Evolutionary conservation across 306 rosid genomes (phyloP).

Genomic region (Pyrus bretschneideri): DNA sequence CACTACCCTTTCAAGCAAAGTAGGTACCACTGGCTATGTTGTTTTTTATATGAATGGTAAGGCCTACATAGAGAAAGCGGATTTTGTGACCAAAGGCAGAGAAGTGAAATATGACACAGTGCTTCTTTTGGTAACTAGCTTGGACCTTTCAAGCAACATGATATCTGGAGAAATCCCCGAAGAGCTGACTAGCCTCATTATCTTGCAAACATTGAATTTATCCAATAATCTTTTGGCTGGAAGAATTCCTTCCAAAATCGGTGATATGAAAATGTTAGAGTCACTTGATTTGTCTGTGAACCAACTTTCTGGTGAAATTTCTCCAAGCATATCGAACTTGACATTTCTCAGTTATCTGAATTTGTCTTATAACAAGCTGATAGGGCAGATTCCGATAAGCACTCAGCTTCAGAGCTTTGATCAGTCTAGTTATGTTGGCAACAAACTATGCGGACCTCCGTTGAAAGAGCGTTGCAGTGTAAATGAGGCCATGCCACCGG

Average conservation of each 20-base stretch:
- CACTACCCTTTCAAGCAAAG: not conserved
- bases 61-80: not conserved
- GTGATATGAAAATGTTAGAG: not conserved
- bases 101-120: not conserved
- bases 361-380: slow-evolving; percentile 10
- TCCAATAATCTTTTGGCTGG: not conserved
- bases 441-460: slow-evolving; percentile 3
- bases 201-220: not conserved
- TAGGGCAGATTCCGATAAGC: not conserved
- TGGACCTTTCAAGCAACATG: not conserved
- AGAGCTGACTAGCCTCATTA: not conserved
- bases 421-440: not conserved
- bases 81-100: not conserved
- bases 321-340: not conserved
- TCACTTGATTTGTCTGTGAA: not conserved
- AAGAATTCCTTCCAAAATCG: not conserved
- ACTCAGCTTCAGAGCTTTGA: slow-evolving; percentile 4
- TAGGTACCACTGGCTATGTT: too few relatives aligned
- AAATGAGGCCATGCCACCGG: not conserved
- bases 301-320: slow-evolving; percentile 8
- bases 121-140: not conserved
- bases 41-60: accelerated
- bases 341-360: not conserved
- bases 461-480: not conserved
- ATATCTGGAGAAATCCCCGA: not conserved